Base-by-base conservation (phyloP, 179 eudicot genomes). In the Beta macrorhiza region DNA sequence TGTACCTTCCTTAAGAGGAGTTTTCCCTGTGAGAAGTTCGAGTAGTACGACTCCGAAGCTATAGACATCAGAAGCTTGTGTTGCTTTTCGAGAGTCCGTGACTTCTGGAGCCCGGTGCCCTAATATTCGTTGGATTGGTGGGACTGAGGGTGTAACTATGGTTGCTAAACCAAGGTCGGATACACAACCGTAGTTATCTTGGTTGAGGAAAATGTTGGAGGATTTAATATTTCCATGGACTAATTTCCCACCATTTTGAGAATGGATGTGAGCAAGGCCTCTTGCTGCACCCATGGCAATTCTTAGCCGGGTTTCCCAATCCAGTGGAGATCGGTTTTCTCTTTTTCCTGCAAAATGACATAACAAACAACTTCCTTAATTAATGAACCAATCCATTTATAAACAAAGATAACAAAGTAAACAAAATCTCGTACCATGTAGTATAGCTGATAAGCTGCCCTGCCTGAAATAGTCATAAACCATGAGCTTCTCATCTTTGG, bases 181-280 rank as follows among this genome's bases (percentile, higher is more conserved):
- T 16, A 94, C 79, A 68, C 91, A 92, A 15, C 97, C 97, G 5
- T 84, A 80, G 42, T 80, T 86, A 61, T 89, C 87, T 71, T 88
- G 37, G 82, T 89, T 94, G 83, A 89, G 84, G 87, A 92, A 94
- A 14, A 92, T 87, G 86, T 94, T 94, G 32, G 95, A 88, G 59
- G 97, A 78, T 84, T 92, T 94, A 74, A 94, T 86, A 90, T 94
- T 94, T 73, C 98, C 97, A 72, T 92, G 98, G 64, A 94, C 92
- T 77, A 91, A 89, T 80, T 87, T 94, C 58, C 92, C 89, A 16
- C 87, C 85, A 56, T 78, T 83, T 71, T 85, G 89, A 4, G 87
- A 68, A 88, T 92, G 98, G 80, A 94, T 92, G 76, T 92, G 88
- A 53, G 91, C 85, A 22, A 93, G 79, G 56, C 98, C 98, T 83